Evolutionary conservation across 1,284 basidiomycete species (phyloP), one percentile per base, ranked within the genome.

Genomic region (Thecaphora frezii): DNA sequence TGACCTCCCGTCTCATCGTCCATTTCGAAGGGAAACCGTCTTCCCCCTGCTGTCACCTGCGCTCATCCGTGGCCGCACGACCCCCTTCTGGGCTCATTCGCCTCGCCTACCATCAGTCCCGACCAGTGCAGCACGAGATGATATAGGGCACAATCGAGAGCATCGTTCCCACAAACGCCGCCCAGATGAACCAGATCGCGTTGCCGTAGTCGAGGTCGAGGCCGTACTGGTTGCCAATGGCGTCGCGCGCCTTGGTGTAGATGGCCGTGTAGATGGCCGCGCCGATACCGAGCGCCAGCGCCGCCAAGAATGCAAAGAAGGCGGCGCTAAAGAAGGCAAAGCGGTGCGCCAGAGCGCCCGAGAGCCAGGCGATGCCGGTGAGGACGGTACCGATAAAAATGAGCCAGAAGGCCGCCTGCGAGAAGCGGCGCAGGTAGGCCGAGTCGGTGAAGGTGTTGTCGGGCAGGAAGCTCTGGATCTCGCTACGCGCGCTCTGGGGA

Each of bases 131-230:
- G 49, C 66, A 68, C 42, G 54, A 54, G 24, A 68, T 50, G 50
- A 68, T 60, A 54, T 68, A 68, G 25, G 66, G 66, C 3, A 68
- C 54, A n/a, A 77, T 63, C n/a, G 68, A 52, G 18, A 76, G 48
- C 0, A 57, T 51, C 19, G 51, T 41, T 14, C 73, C 69, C n/a
- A 43, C 69, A 25, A 66, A 66, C 3, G 73, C 65, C 18, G 67
- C 73, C 76, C 76, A 73, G 26, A 52, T 64, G 43, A 78, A 56
- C 76, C 76, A 78, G 30, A 78, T 62, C 7, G 73, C 68, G 44
- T 77, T 71, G 18, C 72, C 71, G 51, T 73, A 76, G 33, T 51
- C 24, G n/a, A 74, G 45, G 7, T 42, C 26, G 23, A 72, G 25
- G 10, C 66, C 69, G 33, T 58, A 58, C 44, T 47, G 52, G 16